Evolutionary conservation across 148 eudicot genomes (phyloP).

Genomic region (Rhododendron griersonianum): DNA sequence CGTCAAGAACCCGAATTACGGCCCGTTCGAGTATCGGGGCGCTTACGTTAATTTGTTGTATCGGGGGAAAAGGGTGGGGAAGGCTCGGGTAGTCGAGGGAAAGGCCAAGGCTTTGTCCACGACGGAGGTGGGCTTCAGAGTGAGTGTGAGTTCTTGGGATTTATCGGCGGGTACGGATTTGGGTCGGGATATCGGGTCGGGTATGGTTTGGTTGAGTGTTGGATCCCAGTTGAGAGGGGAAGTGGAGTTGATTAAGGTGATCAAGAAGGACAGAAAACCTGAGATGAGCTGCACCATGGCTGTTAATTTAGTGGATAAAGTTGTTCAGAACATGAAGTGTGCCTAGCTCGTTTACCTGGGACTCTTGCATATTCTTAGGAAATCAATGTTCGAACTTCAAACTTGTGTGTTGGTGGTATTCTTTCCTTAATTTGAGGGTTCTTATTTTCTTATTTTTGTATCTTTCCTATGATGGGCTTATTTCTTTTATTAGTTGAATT

Average conservation of each 20-base stretch:
- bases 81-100: background rate
- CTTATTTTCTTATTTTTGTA: no score
- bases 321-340: background rate
- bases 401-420: no score
- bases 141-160: background rate
- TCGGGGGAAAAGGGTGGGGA: background rate
- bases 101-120: background rate
- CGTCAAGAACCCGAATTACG: slow-evolving; percentile 15
- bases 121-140: background rate
- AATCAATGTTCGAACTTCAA: no score
- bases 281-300: slow-evolving; percentile 15
- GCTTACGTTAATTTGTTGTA: background rate
- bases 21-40: background rate
- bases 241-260: background rate
- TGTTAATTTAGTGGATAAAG: background rate
- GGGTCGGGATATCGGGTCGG: background rate
- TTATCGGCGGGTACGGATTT: background rate
- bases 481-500: no score
- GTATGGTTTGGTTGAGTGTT: slow-evolving; percentile 12
- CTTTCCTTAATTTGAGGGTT: no score
- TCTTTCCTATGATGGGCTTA: no score
- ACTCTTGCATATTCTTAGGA: no score
- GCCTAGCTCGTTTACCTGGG: no score
- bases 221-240: slow-evolving; percentile 14
- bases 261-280: slow-evolving; percentile 10